These are phyloP conservation scores for Ceratocystis alfenasii DNA, from an alignment of 2,329 filamentous ascomycete species.

Conservation along the genomic window DNA sequence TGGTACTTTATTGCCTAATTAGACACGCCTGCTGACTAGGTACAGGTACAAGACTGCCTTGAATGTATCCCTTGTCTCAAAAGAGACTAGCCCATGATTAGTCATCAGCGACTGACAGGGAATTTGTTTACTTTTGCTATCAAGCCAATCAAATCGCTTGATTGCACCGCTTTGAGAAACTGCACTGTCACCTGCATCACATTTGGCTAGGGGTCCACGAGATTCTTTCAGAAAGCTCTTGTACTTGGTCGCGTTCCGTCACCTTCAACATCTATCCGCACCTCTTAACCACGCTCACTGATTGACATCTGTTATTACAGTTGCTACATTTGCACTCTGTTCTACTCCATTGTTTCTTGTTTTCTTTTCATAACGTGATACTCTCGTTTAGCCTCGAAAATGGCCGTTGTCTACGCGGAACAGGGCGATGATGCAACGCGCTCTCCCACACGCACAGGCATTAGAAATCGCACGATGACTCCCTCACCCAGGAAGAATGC, in stretches of 20 bases:
- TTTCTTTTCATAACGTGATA: not conserved
- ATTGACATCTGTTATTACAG: not conserved
- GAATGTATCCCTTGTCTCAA: not conserved
- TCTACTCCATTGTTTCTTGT: not conserved
- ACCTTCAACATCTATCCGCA: not conserved
- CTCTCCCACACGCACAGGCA: conserved; percentile 30
- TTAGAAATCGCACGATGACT: conserved; percentile 28
- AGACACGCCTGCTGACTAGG: not conserved
- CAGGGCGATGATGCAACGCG: conserved; percentile 24
- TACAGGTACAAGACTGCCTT: not conserved
- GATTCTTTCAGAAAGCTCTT: not conserved
- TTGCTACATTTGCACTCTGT: not conserved
- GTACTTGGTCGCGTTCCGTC: not conserved
- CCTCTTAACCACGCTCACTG: not conserved
- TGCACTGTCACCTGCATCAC: conserved; percentile 17
- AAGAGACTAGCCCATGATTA: not conserved
- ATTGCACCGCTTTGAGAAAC: conserved; percentile 15
- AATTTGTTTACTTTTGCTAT: conserved; percentile 18
- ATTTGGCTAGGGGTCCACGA: not conserved
- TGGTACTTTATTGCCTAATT: not conserved
- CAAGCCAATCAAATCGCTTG: conserved; percentile 17
- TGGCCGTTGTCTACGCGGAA: conserved; percentile 37
- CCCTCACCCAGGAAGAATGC: conserved; percentile 29
- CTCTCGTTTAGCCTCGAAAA: conserved; percentile 26
- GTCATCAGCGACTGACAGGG: not conserved